A percentile compares a stretch with the other conserved stretches of the same genome.
These are phyloP conservation scores for Colletotrichum lini DNA, from an alignment of 2,329 filamentous ascomycete genomes.

Conservation along the genomic window DNA sequence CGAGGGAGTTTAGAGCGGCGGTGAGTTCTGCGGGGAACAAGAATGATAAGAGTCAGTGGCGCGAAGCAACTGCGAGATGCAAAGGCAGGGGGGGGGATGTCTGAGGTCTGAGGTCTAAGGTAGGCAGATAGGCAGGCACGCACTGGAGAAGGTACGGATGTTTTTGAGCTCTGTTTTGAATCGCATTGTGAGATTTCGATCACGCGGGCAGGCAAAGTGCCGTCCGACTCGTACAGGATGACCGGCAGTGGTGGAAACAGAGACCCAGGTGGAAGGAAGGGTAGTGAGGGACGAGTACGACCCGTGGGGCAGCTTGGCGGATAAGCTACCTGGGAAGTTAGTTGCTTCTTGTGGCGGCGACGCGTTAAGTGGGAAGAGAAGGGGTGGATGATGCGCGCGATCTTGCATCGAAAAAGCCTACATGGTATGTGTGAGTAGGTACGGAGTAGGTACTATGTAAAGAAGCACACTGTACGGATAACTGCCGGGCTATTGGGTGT, in stretches of 20 bases:
- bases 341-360: slow-evolving; percentile 13
- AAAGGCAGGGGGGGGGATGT: background rate
- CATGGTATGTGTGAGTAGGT: background rate
- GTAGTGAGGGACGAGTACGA: background rate
- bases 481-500: too few species aligned
- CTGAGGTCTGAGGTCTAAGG: too few species aligned
- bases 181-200: slow-evolving; percentile 64
- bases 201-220: background rate
- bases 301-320: background rate
- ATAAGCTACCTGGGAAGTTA: background rate
- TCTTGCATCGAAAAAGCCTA: background rate
- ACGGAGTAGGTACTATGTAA: too few species aligned
- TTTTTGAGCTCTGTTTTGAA: slow-evolving; percentile 78
- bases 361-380: slow-evolving; percentile 19
- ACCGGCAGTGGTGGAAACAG: background rate
- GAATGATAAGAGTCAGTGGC: background rate
- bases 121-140: slow-evolving; percentile 43
- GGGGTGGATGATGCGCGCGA: background rate
- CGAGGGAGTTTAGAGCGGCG: slow-evolving; percentile 75
- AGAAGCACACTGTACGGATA: too few species aligned
- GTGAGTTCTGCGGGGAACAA: slow-evolving; percentile 68
- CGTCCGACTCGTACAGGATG: slow-evolving; percentile 1
- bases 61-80: background rate
- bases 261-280: background rate
- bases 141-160: slow-evolving; percentile 76